Percentiles rank a stretch among this genome's conserved stretches.
These are phyloP conservation scores for Kernera saxatilis DNA, from an alignment of 345 rosid species.

Conservation along the genomic window DNA sequence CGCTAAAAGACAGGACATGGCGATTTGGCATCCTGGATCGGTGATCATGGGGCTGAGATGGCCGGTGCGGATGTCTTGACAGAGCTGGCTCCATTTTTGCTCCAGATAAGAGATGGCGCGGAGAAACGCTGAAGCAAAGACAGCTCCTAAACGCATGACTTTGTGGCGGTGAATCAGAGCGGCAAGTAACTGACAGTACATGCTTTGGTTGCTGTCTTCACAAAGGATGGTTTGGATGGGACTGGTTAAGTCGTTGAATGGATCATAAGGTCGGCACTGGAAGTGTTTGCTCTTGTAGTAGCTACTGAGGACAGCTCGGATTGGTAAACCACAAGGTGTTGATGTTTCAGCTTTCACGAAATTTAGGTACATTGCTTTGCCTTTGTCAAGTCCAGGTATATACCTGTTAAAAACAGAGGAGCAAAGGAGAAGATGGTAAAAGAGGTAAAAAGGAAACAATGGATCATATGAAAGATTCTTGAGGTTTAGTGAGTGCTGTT, in stretches of 20 bases:
- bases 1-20: conserved; percentile 37
- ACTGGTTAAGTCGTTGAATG: conserved; percentile 71
- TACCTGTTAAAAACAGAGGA: conserved; percentile 44
- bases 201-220: conserved; percentile 86
- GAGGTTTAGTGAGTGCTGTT: conserved; percentile 25
- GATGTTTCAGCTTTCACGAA: conserved; percentile 74
- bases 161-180: conserved; percentile 67
- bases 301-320: conserved; percentile 83
- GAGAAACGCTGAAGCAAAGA: conserved; percentile 86
- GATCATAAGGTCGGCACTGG: conserved; percentile 64
- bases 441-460: neutral
- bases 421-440: conserved; percentile 7
- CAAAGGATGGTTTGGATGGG: conserved; percentile 83
- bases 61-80: conserved; percentile 60
- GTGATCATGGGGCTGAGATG: conserved; percentile 68
- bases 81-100: conserved; percentile 60
- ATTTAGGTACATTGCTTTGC: conserved; percentile 82
- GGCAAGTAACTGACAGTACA: conserved; percentile 85
- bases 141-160: conserved; percentile 76
- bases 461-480: conserved; percentile 17
- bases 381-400: conserved; percentile 75
- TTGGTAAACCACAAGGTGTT: conserved; percentile 74
- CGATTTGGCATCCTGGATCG: conserved; percentile 49
- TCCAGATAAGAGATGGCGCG: conserved; percentile 79
- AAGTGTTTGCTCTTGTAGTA: conserved; percentile 85